phyloP scores from a whole-genome alignment of 139 green algal species.

The Pleodorina starrii region DNA sequence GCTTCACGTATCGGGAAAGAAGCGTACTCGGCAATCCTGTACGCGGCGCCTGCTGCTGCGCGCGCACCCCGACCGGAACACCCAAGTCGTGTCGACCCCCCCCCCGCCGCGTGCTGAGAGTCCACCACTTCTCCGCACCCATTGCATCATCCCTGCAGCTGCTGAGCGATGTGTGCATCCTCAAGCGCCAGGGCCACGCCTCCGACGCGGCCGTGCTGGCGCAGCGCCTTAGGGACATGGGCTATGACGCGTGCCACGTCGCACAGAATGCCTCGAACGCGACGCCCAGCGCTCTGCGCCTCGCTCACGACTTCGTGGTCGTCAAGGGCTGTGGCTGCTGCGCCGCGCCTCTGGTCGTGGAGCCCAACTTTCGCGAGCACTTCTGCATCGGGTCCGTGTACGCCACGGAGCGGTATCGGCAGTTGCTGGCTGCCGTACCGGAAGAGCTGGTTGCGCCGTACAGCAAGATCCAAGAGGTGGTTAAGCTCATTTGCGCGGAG shows the following conservation, averaged over 20 bases:
- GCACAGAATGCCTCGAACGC: constrained; percentile 5
- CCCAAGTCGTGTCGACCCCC: no score
- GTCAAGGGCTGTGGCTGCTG: neutral
- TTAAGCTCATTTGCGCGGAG: constrained; percentile 28
- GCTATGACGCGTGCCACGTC: neutral
- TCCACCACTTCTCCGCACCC: no score
- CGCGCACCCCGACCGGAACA: no score
- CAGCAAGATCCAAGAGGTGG: constrained; percentile 30
- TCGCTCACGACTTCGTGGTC: constrained; percentile 35
- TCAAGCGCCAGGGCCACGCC: constrained; percentile 8
- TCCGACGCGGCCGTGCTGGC: neutral
- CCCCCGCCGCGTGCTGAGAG: no score
- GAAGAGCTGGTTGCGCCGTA: constrained; percentile 43
- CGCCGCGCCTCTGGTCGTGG: neutral
- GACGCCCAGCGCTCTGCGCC: neutral
- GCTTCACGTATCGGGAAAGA: no score
- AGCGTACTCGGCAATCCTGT: no score
- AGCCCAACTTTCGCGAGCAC: constrained; percentile 32
- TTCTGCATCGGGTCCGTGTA: constrained; percentile 35
- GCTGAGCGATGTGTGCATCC: constrained; percentile 18
- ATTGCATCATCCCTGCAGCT: no score
- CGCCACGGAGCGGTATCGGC: constrained; percentile 29
- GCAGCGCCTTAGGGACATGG: neutral
- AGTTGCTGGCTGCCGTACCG: neutral
- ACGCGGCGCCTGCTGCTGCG: no score